These are phyloP conservation scores for Flaveria brownii DNA, from an alignment of 129 eudicot genomes.

Conservation along the genomic window DNA sequence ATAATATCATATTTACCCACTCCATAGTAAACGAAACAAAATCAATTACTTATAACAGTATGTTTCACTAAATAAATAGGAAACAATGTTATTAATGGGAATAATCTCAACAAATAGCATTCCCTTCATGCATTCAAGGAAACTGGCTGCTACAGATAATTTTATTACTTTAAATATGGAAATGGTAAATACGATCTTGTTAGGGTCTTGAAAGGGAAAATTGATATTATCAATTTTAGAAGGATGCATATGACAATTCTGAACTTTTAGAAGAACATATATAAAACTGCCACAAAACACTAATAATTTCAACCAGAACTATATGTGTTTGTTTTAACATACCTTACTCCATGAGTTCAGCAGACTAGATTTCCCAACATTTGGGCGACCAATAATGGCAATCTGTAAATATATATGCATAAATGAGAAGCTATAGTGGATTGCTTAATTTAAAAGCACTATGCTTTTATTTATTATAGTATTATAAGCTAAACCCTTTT, in stretches of 20 bases:
- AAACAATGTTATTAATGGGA: background rate
- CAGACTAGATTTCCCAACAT: slow-evolving; percentile 98
- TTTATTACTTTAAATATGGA: background rate
- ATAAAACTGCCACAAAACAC: background rate
- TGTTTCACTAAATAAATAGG: too few species aligned
- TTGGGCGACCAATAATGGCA: slow-evolving; percentile 98
- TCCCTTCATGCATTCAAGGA: background rate
- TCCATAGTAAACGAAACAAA: too few species aligned
- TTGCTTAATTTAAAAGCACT: background rate
- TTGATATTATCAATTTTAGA: background rate
- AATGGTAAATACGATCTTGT: background rate
- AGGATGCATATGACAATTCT: background rate
- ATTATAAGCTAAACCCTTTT: background rate
- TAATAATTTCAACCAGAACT: background rate
- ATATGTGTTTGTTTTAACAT: slow-evolving; percentile 35
- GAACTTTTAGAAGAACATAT: background rate
- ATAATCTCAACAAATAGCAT: background rate
- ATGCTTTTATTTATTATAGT: background rate
- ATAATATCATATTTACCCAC: too few species aligned
- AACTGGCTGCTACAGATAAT: background rate
- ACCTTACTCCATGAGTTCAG: slow-evolving; percentile 99
- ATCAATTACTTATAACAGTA: too few species aligned
- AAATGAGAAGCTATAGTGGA: background rate
- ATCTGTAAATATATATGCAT: slow-evolving; percentile 46
- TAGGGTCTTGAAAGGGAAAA: background rate